Evolutionary conservation across 768 basidiomycete genomes (phyloP), one percentile per base, ranked within the genome.

Genomic region (Vararia minispora): DNA sequence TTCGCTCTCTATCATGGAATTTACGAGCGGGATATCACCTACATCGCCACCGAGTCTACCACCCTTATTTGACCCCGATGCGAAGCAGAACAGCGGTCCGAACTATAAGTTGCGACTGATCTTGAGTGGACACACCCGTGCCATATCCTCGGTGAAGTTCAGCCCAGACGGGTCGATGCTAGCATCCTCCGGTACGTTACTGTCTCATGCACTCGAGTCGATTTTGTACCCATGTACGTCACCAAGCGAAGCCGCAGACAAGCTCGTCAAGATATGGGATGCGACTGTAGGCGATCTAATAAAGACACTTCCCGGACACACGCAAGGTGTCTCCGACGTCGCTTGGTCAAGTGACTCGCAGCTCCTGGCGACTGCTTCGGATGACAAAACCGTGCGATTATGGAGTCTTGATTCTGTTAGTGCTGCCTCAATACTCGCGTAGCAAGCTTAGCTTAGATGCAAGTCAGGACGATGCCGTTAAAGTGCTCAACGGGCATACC

Each of bases 281-380:
- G 64, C 71, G 11, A 69, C 72, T 28, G 77, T 75, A 21, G 83
- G 86, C 5, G 70, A 79, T 48, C 76, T 84, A 47, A 62, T 83
- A 31, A 72, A 72, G 39, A 91, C 85, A 2, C 64, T 84, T 26
- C 60, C 69, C 44, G 84, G 85, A 2, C 86, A 90, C 52, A 68
- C 68, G 6, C 71, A 79, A 54, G 94, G 94, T 2, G 76, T 98
- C 44, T 91, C 88, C 33, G 88, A 94, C 52, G 61, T 97, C 43
- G 82, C 88, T 13, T 94, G 91, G 84, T 87, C 90, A 0, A 62
- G 62, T 39, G 84, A 94, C 53, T 79, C 78, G 17, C 72, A 80
- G 39, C 82, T 79, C 52, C 58, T 98, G 25, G 91, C 94, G 1
- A 88, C 88, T 28, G 91, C 88, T 0, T 94, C 89, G 4, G 94